phyloP scores from a whole-genome alignment of 2,329 filamentous ascomycete species.

The Celoporthe dispersa region DNA sequence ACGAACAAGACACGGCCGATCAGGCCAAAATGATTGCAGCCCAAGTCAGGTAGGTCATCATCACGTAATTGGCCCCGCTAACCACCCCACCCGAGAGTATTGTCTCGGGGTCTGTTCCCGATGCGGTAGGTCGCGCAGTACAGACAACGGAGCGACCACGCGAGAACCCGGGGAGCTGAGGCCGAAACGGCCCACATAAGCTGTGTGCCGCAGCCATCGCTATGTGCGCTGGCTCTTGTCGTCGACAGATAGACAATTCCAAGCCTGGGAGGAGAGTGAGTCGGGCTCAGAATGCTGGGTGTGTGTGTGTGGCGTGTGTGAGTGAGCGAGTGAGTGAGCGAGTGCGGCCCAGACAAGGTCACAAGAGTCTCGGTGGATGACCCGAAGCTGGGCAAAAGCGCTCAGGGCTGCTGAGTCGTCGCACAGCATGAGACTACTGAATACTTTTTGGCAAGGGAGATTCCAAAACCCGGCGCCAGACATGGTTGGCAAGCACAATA shows the following conservation, averaged over 20 bases:
- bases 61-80: not conserved
- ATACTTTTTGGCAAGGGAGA: not conserved
- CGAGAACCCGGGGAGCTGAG: not conserved
- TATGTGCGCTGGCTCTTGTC: not conserved
- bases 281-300: not conserved
- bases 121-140: constrained; percentile 3
- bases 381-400: not conserved
- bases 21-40: not conserved
- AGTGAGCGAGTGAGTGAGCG: too few relatives aligned
- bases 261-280: too few relatives aligned
- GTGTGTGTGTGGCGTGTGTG: not conserved
- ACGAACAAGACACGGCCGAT: not conserved
- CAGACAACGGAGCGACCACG: constrained; percentile 6
- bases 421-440: not conserved
- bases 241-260: not conserved
- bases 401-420: not conserved
- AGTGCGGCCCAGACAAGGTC: not conserved
- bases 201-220: not conserved
- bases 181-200: not conserved
- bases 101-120: constrained; percentile 9
- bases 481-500: not conserved
- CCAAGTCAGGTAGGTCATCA: constrained; percentile 4
- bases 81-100: not conserved
- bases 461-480: not conserved
- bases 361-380: not conserved